Conservation (phyloP, 495 filamentous ascomycete species). For the Hypoxylon perforatum region DNA sequence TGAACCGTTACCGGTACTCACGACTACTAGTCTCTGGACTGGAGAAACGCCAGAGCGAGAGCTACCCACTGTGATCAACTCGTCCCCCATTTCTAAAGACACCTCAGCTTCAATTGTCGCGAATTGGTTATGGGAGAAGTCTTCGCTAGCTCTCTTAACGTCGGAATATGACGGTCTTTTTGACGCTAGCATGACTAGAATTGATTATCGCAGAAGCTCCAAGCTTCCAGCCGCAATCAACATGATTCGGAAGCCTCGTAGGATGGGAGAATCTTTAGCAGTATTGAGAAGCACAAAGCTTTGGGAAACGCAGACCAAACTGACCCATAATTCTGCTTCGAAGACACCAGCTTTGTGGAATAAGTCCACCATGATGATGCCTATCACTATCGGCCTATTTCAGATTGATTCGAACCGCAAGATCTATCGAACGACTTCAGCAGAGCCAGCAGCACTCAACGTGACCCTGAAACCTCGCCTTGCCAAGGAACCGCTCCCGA, state of each 20-base stretch:
- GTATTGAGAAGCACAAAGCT: conserved; percentile 46
- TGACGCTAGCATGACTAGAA: conserved; percentile 14
- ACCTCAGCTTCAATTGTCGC: not conserved
- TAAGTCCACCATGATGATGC: not conserved
- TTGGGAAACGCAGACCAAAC: conserved; percentile 39
- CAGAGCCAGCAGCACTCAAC: conserved; percentile 42
- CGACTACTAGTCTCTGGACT: conserved; percentile 29
- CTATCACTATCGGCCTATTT: conserved; percentile 33
- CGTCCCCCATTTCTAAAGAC: not conserved
- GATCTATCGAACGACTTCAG: conserved; percentile 41
- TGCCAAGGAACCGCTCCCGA: conserved; percentile 41
- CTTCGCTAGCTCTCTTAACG: not conserved
- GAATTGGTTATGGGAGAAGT: conserved; percentile 38
- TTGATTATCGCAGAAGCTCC: conserved; percentile 36
- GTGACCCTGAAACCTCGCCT: conserved; percentile 40
- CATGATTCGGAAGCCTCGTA: conserved; percentile 36
- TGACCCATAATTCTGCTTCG: not conserved
- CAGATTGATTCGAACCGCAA: conserved; percentile 30
- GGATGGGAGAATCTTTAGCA: conserved; percentile 36
- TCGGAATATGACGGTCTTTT: conserved; percentile 35
- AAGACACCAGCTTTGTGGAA: conserved; percentile 25
- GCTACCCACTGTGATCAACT: not conserved
- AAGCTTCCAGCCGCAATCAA: conserved; percentile 38
- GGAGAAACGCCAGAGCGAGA: not conserved
- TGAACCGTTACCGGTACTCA: conserved; percentile 21